Evolutionary conservation across 2,329 filamentous ascomycete genomes (phyloP).

Genomic region (Penicillium sp.): DNA sequence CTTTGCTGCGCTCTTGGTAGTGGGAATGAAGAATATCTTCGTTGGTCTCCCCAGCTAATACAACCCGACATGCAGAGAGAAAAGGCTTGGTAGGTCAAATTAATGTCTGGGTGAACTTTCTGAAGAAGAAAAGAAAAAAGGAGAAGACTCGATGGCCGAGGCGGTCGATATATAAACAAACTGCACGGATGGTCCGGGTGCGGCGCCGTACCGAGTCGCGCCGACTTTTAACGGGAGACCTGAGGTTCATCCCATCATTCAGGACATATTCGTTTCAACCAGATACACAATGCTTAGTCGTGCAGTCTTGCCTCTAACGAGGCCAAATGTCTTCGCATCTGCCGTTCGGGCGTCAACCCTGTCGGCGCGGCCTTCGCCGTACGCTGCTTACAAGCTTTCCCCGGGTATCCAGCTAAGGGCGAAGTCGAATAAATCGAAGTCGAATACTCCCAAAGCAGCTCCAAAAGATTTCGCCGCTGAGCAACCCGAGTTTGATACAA

Average conservation of each 20-base stretch:
- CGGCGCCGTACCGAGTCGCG: conserved; percentile 21
- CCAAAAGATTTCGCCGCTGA: conserved; percentile 31
- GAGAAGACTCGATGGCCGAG: conserved; percentile 21
- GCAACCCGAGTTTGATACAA: conserved; percentile 39
- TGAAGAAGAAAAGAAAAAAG: conserved; percentile 42
- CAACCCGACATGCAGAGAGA: conserved; percentile 57
- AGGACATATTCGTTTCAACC: conserved; percentile 5
- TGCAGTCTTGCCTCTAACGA: conserved; percentile 44
- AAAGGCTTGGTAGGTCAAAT: conserved; percentile 57
- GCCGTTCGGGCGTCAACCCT: conserved; percentile 33
- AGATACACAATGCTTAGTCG: conserved; percentile 43
- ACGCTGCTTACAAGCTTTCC: conserved; percentile 34
- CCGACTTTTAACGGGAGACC: conserved; percentile 30
- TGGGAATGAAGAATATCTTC: conserved; percentile 39
- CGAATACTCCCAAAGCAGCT: conserved; percentile 19
- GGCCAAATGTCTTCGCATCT: conserved; percentile 38
- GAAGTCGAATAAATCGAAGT: conserved; percentile 27
- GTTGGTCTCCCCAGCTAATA: conserved; percentile 51
- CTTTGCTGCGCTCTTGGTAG: conserved; percentile 51
- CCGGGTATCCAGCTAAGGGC: conserved; percentile 19
- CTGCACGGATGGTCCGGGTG: conserved; percentile 24
- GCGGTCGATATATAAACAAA: conserved; percentile 7
- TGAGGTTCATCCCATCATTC: conserved; percentile 12
- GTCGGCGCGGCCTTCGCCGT: conserved; percentile 34
- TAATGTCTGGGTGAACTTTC: conserved; percentile 57